phyloP scores from a whole-genome alignment of 2,329 filamentous ascomycete species.

The Phyllosticta citrichinensis region DNA sequence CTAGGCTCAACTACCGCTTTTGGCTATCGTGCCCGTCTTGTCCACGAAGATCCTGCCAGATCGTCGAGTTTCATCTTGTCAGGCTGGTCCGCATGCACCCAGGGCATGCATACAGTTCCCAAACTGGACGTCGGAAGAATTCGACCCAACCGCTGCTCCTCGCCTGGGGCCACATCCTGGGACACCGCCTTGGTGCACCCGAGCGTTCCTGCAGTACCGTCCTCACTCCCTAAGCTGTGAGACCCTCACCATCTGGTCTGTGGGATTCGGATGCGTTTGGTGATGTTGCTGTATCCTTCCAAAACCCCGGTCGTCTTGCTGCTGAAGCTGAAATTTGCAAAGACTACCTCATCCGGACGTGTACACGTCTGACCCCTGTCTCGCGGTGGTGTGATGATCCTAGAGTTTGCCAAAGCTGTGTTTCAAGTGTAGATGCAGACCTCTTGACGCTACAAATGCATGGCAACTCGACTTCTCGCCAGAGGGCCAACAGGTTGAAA shows the following conservation, averaged over 20 bases:
- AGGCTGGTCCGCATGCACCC: neutral
- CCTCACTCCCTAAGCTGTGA: neutral
- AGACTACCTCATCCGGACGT: neutral
- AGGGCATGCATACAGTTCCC: neutral
- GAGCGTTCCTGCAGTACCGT: slow-evolving; percentile 9
- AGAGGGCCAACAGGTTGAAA: neutral
- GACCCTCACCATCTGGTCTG: neutral
- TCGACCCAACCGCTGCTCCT: slow-evolving; percentile 10
- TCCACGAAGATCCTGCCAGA: neutral
- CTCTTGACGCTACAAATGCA: neutral
- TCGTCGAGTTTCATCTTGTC: slow-evolving; percentile 1
- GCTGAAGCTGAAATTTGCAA: neutral
- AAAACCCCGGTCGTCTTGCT: neutral
- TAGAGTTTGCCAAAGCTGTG: neutral
- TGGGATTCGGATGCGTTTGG: neutral
- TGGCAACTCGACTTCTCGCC: neutral
- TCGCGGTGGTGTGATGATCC: neutral
- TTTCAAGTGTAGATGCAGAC: neutral
- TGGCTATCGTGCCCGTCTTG: neutral
- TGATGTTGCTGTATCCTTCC: neutral
- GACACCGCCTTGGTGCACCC: slow-evolving; percentile 7
- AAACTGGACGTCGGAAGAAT: slow-evolving; percentile 4
- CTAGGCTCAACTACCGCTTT: slow-evolving; percentile 5
- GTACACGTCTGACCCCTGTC: neutral
- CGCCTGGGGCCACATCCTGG: slow-evolving; percentile 5